Conservation (phyloP, 2,329 filamentous ascomycete genomes). For the Fusarium armeniacum region DNA sequence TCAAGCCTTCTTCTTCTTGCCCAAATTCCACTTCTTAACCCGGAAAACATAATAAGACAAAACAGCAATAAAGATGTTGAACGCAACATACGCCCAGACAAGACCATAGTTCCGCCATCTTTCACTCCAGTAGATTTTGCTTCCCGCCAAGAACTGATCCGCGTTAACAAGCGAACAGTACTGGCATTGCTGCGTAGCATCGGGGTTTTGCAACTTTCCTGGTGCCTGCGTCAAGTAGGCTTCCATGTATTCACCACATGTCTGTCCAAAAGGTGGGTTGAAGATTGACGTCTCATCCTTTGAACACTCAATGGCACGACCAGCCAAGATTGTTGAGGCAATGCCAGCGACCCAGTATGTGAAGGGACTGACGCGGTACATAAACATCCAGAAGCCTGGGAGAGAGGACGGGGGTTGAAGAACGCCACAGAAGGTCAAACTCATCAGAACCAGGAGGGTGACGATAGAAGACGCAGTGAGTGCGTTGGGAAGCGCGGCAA, state of each 20-base stretch:
- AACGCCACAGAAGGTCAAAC: constrained; percentile 60
- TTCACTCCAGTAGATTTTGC: constrained; percentile 34
- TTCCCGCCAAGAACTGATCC: constrained; percentile 38
- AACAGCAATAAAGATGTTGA: constrained; percentile 38
- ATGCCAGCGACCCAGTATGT: constrained; percentile 76
- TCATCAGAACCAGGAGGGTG: constrained; percentile 62
- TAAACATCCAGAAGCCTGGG: constrained; percentile 79
- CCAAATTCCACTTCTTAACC: constrained; percentile 42
- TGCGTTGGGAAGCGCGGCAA: constrained; percentile 77
- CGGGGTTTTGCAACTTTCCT: constrained; percentile 34
- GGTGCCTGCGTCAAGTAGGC: constrained; percentile 60
- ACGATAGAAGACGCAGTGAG: constrained; percentile 66
- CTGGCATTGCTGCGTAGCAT: constrained; percentile 15
- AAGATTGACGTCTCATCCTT: constrained; percentile 71
- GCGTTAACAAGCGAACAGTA: constrained; percentile 34
- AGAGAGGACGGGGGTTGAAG: constrained; percentile 67
- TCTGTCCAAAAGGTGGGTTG: constrained; percentile 66
- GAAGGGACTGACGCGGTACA: constrained; percentile 76
- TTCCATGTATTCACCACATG: constrained; percentile 65
- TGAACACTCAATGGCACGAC: constrained; percentile 59
- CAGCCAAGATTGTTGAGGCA: constrained; percentile 32
- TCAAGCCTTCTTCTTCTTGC: constrained; percentile 39
- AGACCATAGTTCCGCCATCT: constrained; percentile 40
- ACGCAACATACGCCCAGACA: constrained; percentile 37
- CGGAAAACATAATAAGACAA: constrained; percentile 37